These are phyloP conservation scores for Syncephalastrum sp. DNA, from an alignment of 371 early-diverging fungal species.

Conservation along the genomic window DNA sequence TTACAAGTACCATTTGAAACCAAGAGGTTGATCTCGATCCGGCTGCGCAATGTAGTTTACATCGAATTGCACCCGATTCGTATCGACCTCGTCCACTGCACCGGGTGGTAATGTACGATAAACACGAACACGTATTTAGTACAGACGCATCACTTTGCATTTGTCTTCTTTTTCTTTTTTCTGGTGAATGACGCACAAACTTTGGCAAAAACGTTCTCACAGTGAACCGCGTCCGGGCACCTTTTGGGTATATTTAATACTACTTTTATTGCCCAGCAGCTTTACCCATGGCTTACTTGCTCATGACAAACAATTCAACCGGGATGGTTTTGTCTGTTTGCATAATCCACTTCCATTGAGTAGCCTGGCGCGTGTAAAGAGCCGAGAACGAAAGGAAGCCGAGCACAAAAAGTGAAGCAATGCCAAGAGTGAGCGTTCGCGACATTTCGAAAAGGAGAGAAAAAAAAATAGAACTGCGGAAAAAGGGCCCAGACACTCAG, in stretches of 20 bases:
- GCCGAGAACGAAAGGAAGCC: no score
- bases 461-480: no score
- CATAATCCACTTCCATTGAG: not conserved
- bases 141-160: not conserved
- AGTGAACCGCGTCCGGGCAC: conserved; percentile 48
- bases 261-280: no score
- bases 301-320: conserved; percentile 52
- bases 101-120: not conserved
- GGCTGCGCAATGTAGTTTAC: conserved; percentile 27
- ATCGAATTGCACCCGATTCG: conserved; percentile 20
- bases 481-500: no score
- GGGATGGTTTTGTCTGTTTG: not conserved
- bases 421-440: no score
- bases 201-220: conserved; percentile 37
- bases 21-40: conserved; percentile 14
- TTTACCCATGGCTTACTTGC: conserved; percentile 12
- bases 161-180: not conserved
- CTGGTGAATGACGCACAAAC: conserved; percentile 34
- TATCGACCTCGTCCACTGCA: conserved; percentile 12
- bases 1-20: conserved; percentile 21
- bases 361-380: no score
- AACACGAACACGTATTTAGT: not conserved
- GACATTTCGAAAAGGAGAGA: no score
- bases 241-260: no score
- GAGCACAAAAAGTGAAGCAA: conserved; percentile 1